A percentile compares a stretch with the other conserved stretches of the same genome.
These are phyloP conservation scores for Penicillium alfredii DNA, from an alignment of 495 filamentous ascomycete genomes.

Conservation along the genomic window DNA sequence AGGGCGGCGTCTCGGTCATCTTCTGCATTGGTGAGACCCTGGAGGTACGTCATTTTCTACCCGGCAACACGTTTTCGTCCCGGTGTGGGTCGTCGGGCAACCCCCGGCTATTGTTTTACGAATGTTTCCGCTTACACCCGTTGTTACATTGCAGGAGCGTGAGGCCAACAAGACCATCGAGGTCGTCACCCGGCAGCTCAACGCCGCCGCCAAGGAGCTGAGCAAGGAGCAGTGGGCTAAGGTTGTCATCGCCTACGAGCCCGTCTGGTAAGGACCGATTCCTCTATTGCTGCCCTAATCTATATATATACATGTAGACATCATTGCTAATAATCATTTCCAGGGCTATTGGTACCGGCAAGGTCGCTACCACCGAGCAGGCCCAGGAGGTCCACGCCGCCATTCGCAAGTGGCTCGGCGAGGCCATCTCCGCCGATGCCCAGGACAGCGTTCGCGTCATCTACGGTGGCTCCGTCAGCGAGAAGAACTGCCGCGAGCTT, in stretches of 20 bases:
- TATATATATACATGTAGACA: neutral
- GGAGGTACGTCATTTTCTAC: constrained; percentile 47
- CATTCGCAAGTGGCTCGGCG: constrained; percentile 81
- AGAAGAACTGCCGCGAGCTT: constrained; percentile 96
- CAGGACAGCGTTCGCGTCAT: constrained; percentile 80
- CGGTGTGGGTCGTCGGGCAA: constrained; percentile 25
- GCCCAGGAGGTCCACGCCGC: constrained; percentile 92
- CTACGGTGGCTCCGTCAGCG: constrained; percentile 93
- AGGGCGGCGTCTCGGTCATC: constrained; percentile 83
- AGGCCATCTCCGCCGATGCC: constrained; percentile 62
- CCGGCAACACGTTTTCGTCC: constrained; percentile 23
- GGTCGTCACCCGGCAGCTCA: constrained; percentile 77
- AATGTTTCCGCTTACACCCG: constrained; percentile 24
- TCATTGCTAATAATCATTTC: constrained; percentile 6
- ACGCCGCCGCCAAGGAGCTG: constrained; percentile 58
- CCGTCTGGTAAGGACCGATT: constrained; percentile 65
- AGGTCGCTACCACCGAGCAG: constrained; percentile 89
- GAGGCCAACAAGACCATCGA: constrained; percentile 81
- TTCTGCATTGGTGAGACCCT: constrained; percentile 94
- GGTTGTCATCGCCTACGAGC: constrained; percentile 96
- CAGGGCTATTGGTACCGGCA: constrained; percentile 92
- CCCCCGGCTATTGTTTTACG: constrained; percentile 9
- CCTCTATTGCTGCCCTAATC: neutral
- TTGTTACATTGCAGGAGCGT: constrained; percentile 54
- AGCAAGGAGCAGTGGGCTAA: constrained; percentile 76